phyloP scores from a whole-genome alignment of 495 filamentous ascomycete genomes.

The Penicillium soppii region DNA sequence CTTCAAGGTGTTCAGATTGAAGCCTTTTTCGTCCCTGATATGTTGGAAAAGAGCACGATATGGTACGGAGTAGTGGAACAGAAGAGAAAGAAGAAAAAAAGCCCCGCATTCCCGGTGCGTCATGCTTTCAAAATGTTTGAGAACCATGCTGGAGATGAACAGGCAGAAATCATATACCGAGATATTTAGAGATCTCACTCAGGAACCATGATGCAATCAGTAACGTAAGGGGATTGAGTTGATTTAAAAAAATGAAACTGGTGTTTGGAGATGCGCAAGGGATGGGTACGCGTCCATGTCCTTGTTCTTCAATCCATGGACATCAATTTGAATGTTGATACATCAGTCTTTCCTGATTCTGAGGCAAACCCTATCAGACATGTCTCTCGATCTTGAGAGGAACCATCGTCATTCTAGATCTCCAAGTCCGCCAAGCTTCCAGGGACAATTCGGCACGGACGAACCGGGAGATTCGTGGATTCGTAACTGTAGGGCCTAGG shows the following conservation, averaged over 20 bases:
- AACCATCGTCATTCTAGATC: neutral
- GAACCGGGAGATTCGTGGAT: constrained; percentile 5
- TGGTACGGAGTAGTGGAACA: no score
- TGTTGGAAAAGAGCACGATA: no score
- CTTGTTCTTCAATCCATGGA: constrained; percentile 1
- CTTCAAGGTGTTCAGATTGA: no score
- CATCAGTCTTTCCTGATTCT: neutral
- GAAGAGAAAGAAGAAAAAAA: neutral
- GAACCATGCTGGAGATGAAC: no score
- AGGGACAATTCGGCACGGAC: constrained; percentile 7
- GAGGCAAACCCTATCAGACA: neutral
- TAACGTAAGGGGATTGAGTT: constrained; percentile 16
- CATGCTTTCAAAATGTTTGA: neutral
- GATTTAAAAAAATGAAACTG: constrained; percentile 6
- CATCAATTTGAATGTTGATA: no score
- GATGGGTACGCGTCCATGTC: constrained; percentile 27
- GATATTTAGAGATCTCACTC: neutral
- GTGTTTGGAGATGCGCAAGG: constrained; percentile 22
- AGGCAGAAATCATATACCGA: no score
- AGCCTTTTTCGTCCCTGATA: neutral
- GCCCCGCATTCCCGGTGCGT: neutral
- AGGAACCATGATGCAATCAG: constrained; percentile 18
- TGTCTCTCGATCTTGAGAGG: no score
- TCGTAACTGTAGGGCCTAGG: neutral
- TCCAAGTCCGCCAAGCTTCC: constrained; percentile 1